Conservation (phyloP, 148 eudicot genomes). For the Rhododendron henanense region DNA sequence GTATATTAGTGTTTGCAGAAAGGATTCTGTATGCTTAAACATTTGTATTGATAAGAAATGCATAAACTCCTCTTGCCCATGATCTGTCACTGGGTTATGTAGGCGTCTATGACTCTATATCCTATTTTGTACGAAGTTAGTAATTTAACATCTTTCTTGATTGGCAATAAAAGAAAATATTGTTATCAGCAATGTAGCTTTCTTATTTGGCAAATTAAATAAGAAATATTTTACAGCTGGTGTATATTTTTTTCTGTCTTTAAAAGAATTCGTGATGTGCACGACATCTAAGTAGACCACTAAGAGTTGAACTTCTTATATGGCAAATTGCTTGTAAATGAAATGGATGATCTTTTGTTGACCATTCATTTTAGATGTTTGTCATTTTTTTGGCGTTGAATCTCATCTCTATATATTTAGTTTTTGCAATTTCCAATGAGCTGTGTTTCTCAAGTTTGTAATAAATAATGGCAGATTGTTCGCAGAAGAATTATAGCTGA, state of each 20-base stretch:
- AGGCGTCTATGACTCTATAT: neutral
- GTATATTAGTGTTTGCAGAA: neutral
- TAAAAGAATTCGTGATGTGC: neutral
- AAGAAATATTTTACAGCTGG: neutral
- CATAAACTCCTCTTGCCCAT: neutral
- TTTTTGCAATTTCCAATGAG: neutral
- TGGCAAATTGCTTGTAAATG: neutral
- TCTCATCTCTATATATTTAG: neutral
- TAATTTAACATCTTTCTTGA: neutral
- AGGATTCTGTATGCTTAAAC: neutral
- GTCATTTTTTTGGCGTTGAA: neutral
- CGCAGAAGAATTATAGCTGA: slow-evolving; percentile 79
- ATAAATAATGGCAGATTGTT: slow-evolving; percentile 49
- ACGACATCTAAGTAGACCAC: neutral
- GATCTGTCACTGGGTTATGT: neutral
- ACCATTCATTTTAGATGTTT: neutral
- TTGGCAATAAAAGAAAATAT: neutral
- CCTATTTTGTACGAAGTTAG: neutral
- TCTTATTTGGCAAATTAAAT: neutral
- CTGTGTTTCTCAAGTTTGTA: neutral
- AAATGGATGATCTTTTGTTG: neutral
- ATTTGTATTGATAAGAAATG: neutral
- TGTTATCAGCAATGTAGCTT: neutral
- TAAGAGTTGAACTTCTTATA: neutral
- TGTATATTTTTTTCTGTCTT: neutral